Base-by-base conservation (phyloP, 2,329 filamentous ascomycete species). In the Sporothrix schenckii region DNA sequence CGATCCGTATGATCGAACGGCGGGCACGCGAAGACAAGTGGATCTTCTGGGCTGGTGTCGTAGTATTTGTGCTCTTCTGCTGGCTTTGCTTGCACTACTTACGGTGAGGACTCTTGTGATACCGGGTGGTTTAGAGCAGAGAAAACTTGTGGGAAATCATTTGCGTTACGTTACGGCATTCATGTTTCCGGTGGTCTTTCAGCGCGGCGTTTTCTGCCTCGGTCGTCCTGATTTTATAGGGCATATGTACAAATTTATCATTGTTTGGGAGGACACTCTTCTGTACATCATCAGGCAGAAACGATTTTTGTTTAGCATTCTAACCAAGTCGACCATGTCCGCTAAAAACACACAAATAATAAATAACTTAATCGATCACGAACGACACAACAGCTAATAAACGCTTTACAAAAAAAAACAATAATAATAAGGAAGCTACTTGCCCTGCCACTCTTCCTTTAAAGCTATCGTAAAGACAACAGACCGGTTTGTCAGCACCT, bases 11-110 rank as follows among this genome's bases (percentile, higher is more conserved):
- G 93, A 91, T 99, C 54, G 94, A 98, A 81, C 83, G 95, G 75
- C 86, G 95, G 73, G 93, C 95, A 66, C 91, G 89, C 79, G 92
- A 98, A 83, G 95, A 99, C 79, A 98, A 97, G 81, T 98, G 94
- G 93, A 97, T 99, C 49, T 99, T 99, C 79, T 92, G 91, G 86
- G 91, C 84, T 0, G 93, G 95, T 0, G 93, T 94, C 2, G 80
- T 96, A 5, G 80, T 95, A 49, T 99, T 99, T 80, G 92, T 98
- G 76, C 78, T 87, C 50, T 99, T 99, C 78, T 97, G 94, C 80
- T 98, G 93, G 89, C 81, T 95, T 74, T 93, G 97, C 70, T 78
- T 99, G 77, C 91, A 94, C 80, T 98, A 88, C 78, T 80, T 99
- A 80, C 84, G 92, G 78, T 94, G 58, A 69, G n/a, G 41, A 2